Base-by-base conservation (phyloP, 2,329 filamentous ascomycete species). In the Aspergillus neotritici region DNA sequence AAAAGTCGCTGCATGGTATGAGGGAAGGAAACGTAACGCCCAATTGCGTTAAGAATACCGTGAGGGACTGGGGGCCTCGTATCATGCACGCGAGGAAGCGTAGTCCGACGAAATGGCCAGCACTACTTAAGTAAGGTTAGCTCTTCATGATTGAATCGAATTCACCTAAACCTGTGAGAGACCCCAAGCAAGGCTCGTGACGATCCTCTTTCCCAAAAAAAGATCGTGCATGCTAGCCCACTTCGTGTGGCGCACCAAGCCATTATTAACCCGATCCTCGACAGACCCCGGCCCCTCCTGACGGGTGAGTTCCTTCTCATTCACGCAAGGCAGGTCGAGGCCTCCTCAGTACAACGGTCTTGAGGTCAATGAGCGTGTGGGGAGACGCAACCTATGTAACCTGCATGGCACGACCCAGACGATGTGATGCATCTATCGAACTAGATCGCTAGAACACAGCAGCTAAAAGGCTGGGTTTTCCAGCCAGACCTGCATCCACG, bases 391-490 rank as follows among this genome's bases (percentile, higher is more conserved):
- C 34, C 35, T 54, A 46, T 48, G 45, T 44, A 44, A 47, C 44
- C 52, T 58, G 56, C 50, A 52, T 51, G 51, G 51, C 47, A 54
- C 49, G 45, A 48, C 43, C 43, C 46, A 49, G 54, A 50, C 48
- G 53, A 63, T 60, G 57, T 63, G 60, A 62, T 58, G 51, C 52
- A 54, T 62, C 54, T 52, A 54, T 47, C 51, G 47, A 54, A 41
- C 51, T 51, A 47, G 46, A 51, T 43, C 46, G 39, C 47, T 52
- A 41, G 46, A 47, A 43, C 41, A 43, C 48, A 44, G 43, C 37
- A 40, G 43, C 41, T 48, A 43, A 44, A 44, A 40, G 39, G 35
- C 41, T 40, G 47, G 41, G 33, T 35, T 43, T 44, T 44, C 29
- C 34, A 44, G 39, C 41, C 41, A 28, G 43, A 45, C 33, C 40